Evolutionary conservation across 192 early-diverging fungal species (phyloP), one percentile per base, ranked within the genome.

Genomic region (Entomortierella chlamydospora): DNA sequence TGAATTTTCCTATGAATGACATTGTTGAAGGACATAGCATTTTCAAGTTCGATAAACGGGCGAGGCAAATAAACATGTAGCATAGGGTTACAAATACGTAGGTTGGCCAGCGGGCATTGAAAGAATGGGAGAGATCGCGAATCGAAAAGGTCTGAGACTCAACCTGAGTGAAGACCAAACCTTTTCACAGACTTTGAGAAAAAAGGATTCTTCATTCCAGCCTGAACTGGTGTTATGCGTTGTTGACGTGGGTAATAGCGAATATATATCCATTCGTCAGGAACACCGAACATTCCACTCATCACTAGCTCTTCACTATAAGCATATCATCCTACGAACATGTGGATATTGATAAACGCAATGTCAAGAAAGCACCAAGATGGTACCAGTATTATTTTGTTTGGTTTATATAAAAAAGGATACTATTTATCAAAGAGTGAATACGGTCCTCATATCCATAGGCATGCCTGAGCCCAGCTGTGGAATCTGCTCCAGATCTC

Each of bases 401-500:
- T n/a, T n/a, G n/a, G n/a, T n/a, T n/a, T n/a, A n/a, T n/a, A n/a
- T n/a, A n/a, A n/a, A n/a, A n/a, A n/a, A n/a, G n/a, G n/a, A n/a
- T n/a, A n/a, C n/a, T n/a, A n/a, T n/a, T n/a, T n/a, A n/a, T 67
- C 42, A 79, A 17, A 79, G 57, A 41, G 50, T 57, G 29, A 79
- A 79, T 2, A 79, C 55, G 17, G 76, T 56, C 13, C 57, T 50
- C 68, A 79, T 79, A 41, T 79, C 76, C 76, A 79, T 79, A 25
- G 76, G 76, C 33, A 66, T 59, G 17, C 76, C 76, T 3, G 68
- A 70, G 5, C 76, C 76, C n/a, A 79, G 34, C 33, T 79, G 76
- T 10, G 76, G 76, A 12, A 79, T 37, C 52, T 79, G 76, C 33
- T 79, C 76, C 41, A 79, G 43, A 66, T 79, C 76, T 12, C 76